These are phyloP conservation scores for Cladophialophora psammophila DNA, from an alignment of 2,329 filamentous ascomycete species.

Conservation along the genomic window DNA sequence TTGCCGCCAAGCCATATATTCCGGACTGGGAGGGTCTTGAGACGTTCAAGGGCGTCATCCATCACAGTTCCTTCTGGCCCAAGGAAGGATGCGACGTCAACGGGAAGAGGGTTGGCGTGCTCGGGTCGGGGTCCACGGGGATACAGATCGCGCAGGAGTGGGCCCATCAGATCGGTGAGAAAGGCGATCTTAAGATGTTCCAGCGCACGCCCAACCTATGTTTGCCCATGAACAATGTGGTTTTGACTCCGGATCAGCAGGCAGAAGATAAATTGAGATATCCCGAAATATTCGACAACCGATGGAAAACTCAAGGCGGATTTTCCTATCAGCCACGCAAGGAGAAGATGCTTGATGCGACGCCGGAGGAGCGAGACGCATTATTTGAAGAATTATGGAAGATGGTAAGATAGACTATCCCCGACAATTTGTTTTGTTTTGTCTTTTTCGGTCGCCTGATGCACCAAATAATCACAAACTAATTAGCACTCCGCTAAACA, in stretches of 20 bases:
- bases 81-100: conserved; percentile 59
- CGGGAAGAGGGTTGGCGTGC: conserved; percentile 67
- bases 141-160: conserved; percentile 70
- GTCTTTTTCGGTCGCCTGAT: too few relatives aligned
- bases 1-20: conserved; percentile 58
- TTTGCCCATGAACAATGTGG: conserved; percentile 64
- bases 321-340: conserved; percentile 47
- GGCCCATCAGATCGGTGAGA: conserved; percentile 58
- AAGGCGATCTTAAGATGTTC: conserved; percentile 53
- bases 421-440: too few relatives aligned
- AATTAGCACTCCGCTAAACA: too few relatives aligned
- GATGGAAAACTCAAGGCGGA: conserved; percentile 62
- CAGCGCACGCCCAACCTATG: conserved; percentile 72
- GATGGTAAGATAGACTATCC: too few relatives aligned
- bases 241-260: conserved; percentile 58
- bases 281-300: conserved; percentile 62
- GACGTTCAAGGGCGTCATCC: conserved; percentile 66
- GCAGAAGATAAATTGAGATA: conserved; percentile 57
- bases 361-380: too few relatives aligned
- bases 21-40: conserved; percentile 66
- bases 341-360: too few relatives aligned
- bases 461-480: too few relatives aligned
- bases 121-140: conserved; percentile 70
- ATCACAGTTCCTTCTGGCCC: conserved; percentile 69
- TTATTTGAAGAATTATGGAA: too few relatives aligned